Conservation (phyloP, 345 rosid genomes). For the Linum tenue region DNA sequence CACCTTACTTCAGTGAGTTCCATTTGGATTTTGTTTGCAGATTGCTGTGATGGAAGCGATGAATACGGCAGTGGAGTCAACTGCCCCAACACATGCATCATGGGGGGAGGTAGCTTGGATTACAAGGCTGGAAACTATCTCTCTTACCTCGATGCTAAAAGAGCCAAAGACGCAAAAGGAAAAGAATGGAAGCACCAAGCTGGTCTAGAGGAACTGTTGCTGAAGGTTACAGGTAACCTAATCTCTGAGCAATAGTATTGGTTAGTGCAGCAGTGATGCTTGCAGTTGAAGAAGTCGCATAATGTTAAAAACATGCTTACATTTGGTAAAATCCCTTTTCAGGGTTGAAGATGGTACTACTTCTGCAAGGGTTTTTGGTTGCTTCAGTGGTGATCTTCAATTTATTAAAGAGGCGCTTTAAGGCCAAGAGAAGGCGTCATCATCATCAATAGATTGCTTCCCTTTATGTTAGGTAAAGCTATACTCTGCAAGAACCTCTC, state of each 20-base stretch:
- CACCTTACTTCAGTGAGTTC: neutral
- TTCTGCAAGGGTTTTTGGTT: conserved; percentile 31
- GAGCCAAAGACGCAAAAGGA: neutral
- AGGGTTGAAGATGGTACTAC: conserved; percentile 51
- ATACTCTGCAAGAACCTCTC: neutral
- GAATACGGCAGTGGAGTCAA: conserved; percentile 38
- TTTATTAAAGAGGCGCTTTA: conserved; percentile 15
- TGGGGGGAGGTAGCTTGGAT: conserved; percentile 53
- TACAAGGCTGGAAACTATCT: conserved; percentile 36
- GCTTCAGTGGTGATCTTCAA: conserved; percentile 23
- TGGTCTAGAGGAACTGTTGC: conserved; percentile 29
- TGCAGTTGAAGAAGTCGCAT: conserved; percentile 1
- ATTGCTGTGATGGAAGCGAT: conserved; percentile 77
- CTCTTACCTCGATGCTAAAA: conserved; percentile 14
- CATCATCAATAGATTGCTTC: neutral
- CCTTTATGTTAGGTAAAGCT: neutral
- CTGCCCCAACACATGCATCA: conserved; percentile 51
- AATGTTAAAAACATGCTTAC: conserved; percentile 7
- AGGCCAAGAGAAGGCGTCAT: conserved; percentile 33
- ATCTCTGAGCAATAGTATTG: neutral
- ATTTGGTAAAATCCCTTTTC: conserved; percentile 17
- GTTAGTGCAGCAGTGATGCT: neutral
- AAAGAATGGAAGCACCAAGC: conserved; percentile 22
- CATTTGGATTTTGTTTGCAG: conserved; percentile 20
- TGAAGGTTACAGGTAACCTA: conserved; percentile 30